Evolutionary conservation across 306 rosid genomes (phyloP), one percentile per base, ranked within the genome.

Genomic region (Pyrus betulifolia): DNA sequence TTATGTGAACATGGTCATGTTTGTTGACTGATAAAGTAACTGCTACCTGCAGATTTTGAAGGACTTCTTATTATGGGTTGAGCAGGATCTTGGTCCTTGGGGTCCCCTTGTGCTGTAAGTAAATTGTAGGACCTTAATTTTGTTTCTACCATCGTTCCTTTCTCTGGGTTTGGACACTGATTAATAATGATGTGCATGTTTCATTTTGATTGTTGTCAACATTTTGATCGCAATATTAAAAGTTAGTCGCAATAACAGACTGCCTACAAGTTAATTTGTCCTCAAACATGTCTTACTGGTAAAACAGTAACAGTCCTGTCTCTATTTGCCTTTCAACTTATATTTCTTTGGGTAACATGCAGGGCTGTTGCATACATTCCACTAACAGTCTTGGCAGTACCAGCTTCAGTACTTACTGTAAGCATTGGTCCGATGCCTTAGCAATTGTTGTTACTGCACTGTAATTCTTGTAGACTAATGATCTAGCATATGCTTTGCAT

Each of bases 21-120:
- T 33, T 55, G 27, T 15, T 63, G 12, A 45, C 35, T 77, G 62
- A 76, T n/a, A n/a, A 22, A n/a, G 15, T 40, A 38, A 75, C 28
- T 68, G 31, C 19, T 63, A 69, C 45, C 35, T 78, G 67, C 85
- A 85, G 88, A 69, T 82, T 78, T 74, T 85, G 90, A 94, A 94
- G 97, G 90, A 89, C 82, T 94, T 94, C 81, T 80, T 94, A 65
- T 5, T 90, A 83, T 91, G 96, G 98, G 97, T 94, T 63, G 81
- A 91, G 65, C 84, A 78, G n/a, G 98, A 94, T 87, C 98, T 94
- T 84, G 98, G 98, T 19, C 81, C 84, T 9, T 94, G 98, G 98
- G 98, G 98, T 49, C 98, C 98, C 38, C 60, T 94, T 76, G 93
- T 87, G 79, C 88, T 94, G 98, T 94, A 82, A 86, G 97, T 86